phyloP scores from a whole-genome alignment of 345 rosid species.

The Aquilaria yunnanensis region DNA sequence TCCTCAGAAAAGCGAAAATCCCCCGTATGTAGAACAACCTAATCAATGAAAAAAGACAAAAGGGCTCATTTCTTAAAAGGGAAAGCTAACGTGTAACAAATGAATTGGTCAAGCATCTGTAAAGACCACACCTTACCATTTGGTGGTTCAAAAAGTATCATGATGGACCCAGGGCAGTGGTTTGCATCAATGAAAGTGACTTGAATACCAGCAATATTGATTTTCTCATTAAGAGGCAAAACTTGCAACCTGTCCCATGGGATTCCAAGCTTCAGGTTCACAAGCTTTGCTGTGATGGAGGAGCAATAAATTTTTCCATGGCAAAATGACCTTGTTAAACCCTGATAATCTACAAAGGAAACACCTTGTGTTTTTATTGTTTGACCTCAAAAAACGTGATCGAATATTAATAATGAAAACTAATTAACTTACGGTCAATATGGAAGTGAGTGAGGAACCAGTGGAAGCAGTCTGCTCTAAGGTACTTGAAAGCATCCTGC shows the following conservation, averaged over 20 bases:
- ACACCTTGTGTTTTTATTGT: background rate
- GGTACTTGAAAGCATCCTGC: conserved; percentile 97
- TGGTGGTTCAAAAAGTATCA: conserved; percentile 83
- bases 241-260: conserved; percentile 77
- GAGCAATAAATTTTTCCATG: conserved; percentile 95
- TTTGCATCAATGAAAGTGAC: conserved; percentile 94
- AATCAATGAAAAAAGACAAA: conserved; percentile 5
- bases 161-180: conserved; percentile 90
- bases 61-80: conserved; percentile 6
- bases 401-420: background rate
- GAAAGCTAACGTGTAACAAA: background rate
- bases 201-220: conserved; percentile 48
- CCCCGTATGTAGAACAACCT: conserved; percentile 90
- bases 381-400: too few relatives aligned
- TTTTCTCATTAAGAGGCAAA: conserved; percentile 65
- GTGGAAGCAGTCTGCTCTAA: conserved; percentile 81
- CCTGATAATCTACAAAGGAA: conserved; percentile 85
- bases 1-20: conserved; percentile 80
- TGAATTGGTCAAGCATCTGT: conserved; percentile 2
- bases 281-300: conserved; percentile 73
- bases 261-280: conserved; percentile 81
- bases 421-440: conserved; percentile 78
- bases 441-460: conserved; percentile 99
- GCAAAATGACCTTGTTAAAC: conserved; percentile 74
- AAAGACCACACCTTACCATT: conserved; percentile 73